Conservation (phyloP, 2,329 filamentous ascomycete genomes). For the Calonectria naviculata region DNA sequence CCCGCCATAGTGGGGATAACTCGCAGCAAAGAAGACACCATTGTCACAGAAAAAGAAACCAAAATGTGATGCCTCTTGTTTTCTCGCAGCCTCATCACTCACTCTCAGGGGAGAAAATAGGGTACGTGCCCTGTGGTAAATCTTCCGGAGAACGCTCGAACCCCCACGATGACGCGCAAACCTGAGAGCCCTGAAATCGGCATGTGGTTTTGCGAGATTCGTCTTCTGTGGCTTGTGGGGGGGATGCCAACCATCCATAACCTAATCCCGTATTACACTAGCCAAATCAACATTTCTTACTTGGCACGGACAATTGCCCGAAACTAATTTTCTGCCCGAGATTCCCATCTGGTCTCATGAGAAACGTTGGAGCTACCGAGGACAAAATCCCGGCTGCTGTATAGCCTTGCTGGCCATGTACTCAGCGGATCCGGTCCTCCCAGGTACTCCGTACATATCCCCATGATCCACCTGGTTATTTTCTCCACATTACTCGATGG, state of each 20-base stretch:
- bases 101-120: neutral
- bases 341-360: neutral
- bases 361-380: neutral
- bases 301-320: conserved; percentile 1
- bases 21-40: neutral
- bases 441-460: neutral
- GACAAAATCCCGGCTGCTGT: neutral
- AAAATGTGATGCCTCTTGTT: conserved; percentile 5
- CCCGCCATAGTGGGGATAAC: neutral
- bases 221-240: conserved; percentile 9
- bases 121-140: neutral
- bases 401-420: neutral
- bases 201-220: neutral
- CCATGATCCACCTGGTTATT: neutral
- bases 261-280: neutral
- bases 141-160: neutral
- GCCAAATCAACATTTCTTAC: neutral
- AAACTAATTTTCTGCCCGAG: conserved; percentile 11
- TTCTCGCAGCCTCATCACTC: neutral
- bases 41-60: neutral
- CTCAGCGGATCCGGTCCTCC: neutral
- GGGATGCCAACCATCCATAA: conserved; percentile 7
- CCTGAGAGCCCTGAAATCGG: neutral
- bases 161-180: neutral
- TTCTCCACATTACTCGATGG: neutral